These are phyloP conservation scores for Leccinum subgranulosum DNA, from an alignment of 768 basidiomycete species.

Conservation along the genomic window DNA sequence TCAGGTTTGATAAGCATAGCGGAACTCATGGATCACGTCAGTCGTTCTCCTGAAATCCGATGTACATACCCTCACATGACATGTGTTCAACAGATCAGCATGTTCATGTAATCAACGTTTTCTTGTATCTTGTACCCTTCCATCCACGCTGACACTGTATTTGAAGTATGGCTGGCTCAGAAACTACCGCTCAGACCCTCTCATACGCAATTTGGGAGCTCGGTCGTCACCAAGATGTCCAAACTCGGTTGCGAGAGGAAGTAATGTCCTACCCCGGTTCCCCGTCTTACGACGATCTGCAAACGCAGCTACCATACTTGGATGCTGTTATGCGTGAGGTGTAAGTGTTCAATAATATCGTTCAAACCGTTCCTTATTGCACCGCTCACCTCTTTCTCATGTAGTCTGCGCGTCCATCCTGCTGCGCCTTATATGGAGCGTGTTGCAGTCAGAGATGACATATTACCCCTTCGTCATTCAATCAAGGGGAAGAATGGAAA, in stretches of 20 bases:
- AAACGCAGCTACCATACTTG: slow-evolving; percentile 6
- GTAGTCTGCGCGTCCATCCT: slow-evolving; percentile 1
- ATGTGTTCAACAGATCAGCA: slow-evolving; percentile 6
- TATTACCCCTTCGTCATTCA: slow-evolving; percentile 2
- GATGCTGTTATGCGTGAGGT: slow-evolving; percentile 5
- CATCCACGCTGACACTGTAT: neutral
- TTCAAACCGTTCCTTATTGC: neutral
- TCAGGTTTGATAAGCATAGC: slow-evolving; percentile 1
- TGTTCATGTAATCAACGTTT: slow-evolving; percentile 7
- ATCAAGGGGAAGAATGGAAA: slow-evolving; percentile 1
- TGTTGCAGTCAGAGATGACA: slow-evolving; percentile 1
- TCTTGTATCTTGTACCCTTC: neutral
- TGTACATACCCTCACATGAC: neutral
- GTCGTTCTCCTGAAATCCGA: neutral
- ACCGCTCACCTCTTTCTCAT: neutral
- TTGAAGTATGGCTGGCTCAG: slow-evolving; percentile 5
- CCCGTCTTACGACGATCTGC: slow-evolving; percentile 5
- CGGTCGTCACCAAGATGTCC: slow-evolving; percentile 1
- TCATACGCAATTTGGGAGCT: slow-evolving; percentile 9
- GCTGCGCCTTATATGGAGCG: slow-evolving; percentile 2
- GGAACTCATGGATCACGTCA: slow-evolving; percentile 7
- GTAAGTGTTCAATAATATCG: neutral
- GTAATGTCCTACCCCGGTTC: neutral
- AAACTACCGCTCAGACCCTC: slow-evolving; percentile 6
- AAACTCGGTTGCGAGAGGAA: slow-evolving; percentile 1